Conservation (phyloP, 2,329 filamentous ascomycete genomes). For the Colletotrichum destructivum region DNA sequence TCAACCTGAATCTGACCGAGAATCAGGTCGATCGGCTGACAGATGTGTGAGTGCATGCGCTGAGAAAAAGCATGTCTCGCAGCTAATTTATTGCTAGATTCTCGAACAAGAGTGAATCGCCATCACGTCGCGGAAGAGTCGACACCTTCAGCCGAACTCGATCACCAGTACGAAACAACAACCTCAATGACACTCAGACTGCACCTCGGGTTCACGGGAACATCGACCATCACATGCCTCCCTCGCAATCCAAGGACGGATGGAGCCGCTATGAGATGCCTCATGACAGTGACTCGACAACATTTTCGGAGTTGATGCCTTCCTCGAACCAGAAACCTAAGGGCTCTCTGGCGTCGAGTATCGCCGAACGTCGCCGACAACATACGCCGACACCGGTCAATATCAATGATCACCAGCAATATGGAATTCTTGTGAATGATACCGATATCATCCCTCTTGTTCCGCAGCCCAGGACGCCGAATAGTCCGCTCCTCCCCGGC, state of each 20-base stretch:
- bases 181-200: slow-evolving; percentile 6
- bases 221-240: background rate
- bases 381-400: slow-evolving; percentile 21
- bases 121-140: slow-evolving; percentile 46
- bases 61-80: background rate
- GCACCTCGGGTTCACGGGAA: slow-evolving; percentile 3
- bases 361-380: slow-evolving; percentile 40
- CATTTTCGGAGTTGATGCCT: slow-evolving; percentile 40
- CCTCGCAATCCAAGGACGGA: background rate
- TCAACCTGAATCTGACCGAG: slow-evolving; percentile 65
- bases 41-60: slow-evolving; percentile 55
- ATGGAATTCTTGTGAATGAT: slow-evolving; percentile 24
- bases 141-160: slow-evolving; percentile 43
- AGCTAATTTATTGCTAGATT: slow-evolving; percentile 49
- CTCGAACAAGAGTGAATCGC: slow-evolving; percentile 49
- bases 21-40: slow-evolving; percentile 64
- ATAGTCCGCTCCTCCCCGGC: slow-evolving; percentile 1
- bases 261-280: slow-evolving; percentile 4
- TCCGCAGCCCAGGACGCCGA: slow-evolving; percentile 44
- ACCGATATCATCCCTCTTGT: slow-evolving; percentile 38
- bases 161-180: slow-evolving; percentile 44
- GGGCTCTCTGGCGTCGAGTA: slow-evolving; percentile 29
- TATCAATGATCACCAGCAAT: slow-evolving; percentile 34
- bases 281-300: slow-evolving; percentile 32
- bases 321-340: slow-evolving; percentile 17